Evolutionary conservation across 345 rosid species (phyloP).

Genomic region (Gossypium mustelinum): DNA sequence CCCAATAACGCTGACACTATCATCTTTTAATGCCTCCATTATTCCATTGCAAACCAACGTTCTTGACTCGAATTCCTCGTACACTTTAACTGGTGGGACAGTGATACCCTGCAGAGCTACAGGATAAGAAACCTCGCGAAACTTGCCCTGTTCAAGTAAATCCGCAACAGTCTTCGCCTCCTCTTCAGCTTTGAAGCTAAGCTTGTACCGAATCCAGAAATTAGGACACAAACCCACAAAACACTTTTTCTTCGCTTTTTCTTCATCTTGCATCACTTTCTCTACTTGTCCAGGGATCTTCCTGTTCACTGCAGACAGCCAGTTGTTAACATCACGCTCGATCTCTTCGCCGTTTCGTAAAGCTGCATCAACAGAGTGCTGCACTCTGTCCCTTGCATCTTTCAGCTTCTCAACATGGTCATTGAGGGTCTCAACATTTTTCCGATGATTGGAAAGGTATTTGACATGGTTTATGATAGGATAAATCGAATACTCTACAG

Average conservation of each 20-base stretch:
- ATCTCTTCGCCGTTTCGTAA: not conserved
- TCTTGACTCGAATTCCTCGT: not conserved
- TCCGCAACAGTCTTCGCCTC: too few species aligned
- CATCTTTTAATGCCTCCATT: not conserved
- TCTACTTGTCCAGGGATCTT: not conserved
- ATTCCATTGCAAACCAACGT: not conserved
- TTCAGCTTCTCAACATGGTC: too few species aligned
- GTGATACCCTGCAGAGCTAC: not conserved
- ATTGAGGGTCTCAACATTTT: not conserved
- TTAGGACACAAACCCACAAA: too few species aligned
- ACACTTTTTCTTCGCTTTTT: too few species aligned
- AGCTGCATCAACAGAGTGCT: too few species aligned
- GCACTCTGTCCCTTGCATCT: too few species aligned
- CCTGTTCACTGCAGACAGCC: not conserved
- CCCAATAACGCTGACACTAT: too few species aligned
- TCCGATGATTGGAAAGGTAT: too few species aligned
- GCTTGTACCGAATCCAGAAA: too few species aligned
- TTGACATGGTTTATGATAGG: too few species aligned
- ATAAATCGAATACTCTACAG: too few species aligned
- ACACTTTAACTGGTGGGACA: not conserved
- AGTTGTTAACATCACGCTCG: not conserved
- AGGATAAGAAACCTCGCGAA: not conserved
- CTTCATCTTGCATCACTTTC: too few species aligned
- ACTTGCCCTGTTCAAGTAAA: not conserved
- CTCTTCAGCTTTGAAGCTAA: accelerated